Conservation (phyloP, 2,329 filamentous ascomycete species). For the Didymella glomerata region DNA sequence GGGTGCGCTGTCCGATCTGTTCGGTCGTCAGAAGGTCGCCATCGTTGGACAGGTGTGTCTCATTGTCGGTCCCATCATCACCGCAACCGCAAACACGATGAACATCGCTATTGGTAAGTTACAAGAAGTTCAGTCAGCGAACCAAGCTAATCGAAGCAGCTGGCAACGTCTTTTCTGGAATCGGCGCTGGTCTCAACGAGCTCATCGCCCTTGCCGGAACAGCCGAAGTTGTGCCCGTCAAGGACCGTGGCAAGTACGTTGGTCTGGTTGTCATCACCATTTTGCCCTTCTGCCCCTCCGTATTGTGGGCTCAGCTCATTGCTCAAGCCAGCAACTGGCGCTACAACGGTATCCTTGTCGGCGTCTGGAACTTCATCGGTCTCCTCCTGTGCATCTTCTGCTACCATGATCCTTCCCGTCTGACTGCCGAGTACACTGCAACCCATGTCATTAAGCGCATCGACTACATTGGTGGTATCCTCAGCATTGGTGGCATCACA, state of each 20-base stretch:
- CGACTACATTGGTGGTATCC: conserved; percentile 44
- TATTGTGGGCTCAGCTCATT: conserved; percentile 69
- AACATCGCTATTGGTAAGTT: conserved; percentile 42
- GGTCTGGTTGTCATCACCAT: conserved; percentile 68
- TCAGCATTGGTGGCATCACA: conserved; percentile 43
- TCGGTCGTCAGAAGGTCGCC: conserved; percentile 45
- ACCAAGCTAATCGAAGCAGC: conserved; percentile 19
- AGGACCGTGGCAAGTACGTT: conserved; percentile 70
- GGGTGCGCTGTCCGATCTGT: conserved; percentile 55
- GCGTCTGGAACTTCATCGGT: conserved; percentile 61
- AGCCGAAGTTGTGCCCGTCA: conserved; percentile 71
- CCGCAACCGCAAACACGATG: conserved; percentile 41
- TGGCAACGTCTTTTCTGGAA: conserved; percentile 63
- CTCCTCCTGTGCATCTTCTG: conserved; percentile 59
- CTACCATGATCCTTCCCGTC: conserved; percentile 53
- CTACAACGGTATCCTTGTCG: conserved; percentile 63
- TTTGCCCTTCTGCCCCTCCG: conserved; percentile 68
- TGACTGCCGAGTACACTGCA: conserved; percentile 52
- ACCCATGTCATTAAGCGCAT: conserved; percentile 40
- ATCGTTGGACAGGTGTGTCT: conserved; percentile 45
- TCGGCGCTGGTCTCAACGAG: conserved; percentile 73
- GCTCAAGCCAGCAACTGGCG: conserved; percentile 61
- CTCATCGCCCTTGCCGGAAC: conserved; percentile 73
- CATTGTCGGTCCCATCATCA: conserved; percentile 49
- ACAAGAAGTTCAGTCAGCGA: background rate